Conservation (phyloP, 106 monocot genomes). For the Dendrobium huoshanense region DNA sequence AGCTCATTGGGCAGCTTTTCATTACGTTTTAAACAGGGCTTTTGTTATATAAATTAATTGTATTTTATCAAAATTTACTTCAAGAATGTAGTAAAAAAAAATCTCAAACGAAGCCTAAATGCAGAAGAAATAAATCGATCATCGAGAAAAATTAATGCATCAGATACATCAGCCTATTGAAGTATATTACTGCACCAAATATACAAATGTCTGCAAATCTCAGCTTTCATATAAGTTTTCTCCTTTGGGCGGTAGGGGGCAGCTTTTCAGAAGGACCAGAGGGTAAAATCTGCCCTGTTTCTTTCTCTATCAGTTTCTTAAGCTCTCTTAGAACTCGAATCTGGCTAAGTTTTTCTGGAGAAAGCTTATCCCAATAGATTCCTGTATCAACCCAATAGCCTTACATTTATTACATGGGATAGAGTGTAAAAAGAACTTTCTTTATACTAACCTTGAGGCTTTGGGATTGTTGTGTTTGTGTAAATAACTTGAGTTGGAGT, state of each 20-base stretch:
- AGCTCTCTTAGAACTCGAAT: conserved; percentile 75
- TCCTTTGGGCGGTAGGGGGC: conserved; percentile 65
- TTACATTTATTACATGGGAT: neutral
- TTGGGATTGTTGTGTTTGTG: conserved; percentile 74
- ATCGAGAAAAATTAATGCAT: too few relatives aligned
- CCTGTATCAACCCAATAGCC: conserved; percentile 28
- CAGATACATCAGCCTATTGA: too few relatives aligned
- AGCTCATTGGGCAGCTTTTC: too few relatives aligned
- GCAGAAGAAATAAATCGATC: too few relatives aligned
- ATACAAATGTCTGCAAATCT: too few relatives aligned
- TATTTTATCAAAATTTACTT: too few relatives aligned
- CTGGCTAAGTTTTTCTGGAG: conserved; percentile 79
- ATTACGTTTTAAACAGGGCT: too few relatives aligned
- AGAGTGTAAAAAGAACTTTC: neutral
- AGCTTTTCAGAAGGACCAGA: conserved; percentile 79
- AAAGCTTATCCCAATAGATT: conserved; percentile 93
- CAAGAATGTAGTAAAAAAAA: too few relatives aligned
- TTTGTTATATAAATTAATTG: too few relatives aligned
- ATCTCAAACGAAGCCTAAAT: too few relatives aligned
- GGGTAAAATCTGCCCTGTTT: conserved; percentile 61
- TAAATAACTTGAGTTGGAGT: conserved; percentile 90
- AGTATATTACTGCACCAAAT: too few relatives aligned
- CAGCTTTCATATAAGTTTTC: neutral
- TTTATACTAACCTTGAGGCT: conserved; percentile 61
- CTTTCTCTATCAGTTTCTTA: conserved; percentile 62